These are phyloP conservation scores for Endoconidiophora polonica DNA, from an alignment of 2,329 filamentous ascomycete species.

Conservation along the genomic window DNA sequence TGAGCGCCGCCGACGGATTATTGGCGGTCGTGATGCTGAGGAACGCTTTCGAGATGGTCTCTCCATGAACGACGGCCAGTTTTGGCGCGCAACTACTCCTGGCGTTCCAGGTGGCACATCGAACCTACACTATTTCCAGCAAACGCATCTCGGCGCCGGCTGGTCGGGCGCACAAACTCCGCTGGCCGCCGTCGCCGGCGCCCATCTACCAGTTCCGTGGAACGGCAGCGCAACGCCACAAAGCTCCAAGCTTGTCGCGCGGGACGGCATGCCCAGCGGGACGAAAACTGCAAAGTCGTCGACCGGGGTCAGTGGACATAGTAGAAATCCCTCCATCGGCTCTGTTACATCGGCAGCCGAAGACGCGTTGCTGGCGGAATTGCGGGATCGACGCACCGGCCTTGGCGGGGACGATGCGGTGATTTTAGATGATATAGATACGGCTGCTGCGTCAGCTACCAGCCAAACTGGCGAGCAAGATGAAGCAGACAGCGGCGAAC, in stretches of 20 bases:
- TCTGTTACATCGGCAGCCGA: constrained; percentile 17
- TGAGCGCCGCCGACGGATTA: constrained; percentile 12
- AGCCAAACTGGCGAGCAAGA: constrained; percentile 15
- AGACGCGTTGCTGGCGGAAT: constrained; percentile 24
- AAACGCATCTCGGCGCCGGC: constrained; percentile 54
- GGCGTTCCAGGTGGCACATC: constrained; percentile 55
- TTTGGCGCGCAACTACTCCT: constrained; percentile 25
- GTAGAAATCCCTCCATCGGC: constrained; percentile 7
- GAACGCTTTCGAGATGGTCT: constrained; percentile 12
- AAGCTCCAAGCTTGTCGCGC: not conserved
- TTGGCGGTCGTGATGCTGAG: constrained; percentile 14
- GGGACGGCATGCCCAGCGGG: not conserved
- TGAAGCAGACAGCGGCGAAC: not conserved
- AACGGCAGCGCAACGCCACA: constrained; percentile 1
- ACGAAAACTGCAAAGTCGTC: constrained; percentile 4
- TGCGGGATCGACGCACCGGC: constrained; percentile 19
- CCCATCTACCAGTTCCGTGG: constrained; percentile 23
- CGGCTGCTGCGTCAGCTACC: not conserved
- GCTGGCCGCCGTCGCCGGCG: constrained; percentile 61
- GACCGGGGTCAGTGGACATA: not conserved
- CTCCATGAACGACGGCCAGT: constrained; percentile 8
- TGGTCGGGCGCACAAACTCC: constrained; percentile 65
- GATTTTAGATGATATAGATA: constrained; percentile 23
- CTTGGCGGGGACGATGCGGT: constrained; percentile 22
- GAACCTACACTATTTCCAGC: constrained; percentile 61